Evolutionary conservation across 2,329 filamentous ascomycete species (phyloP), one percentile per base, ranked within the genome.

Genomic region (Aspergillus piperis): DNA sequence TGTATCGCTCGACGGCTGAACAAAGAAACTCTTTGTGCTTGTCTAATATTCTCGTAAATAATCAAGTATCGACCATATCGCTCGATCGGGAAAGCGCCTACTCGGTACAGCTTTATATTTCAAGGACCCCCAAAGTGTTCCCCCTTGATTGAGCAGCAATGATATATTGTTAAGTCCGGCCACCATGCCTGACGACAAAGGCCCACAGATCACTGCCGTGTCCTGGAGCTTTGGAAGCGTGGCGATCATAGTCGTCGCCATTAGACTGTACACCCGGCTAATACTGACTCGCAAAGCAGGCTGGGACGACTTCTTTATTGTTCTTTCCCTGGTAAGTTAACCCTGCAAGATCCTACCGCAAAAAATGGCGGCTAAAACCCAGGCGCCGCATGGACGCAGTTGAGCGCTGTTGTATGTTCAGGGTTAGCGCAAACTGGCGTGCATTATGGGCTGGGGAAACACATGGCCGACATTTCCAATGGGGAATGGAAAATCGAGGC

Each of bases 391-490:
- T 41, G 2, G 2, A 19, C n/a, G 8, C 17, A 62, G 60, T n/a
- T 44, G 6, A 63, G 47, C n/a, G 62, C 62, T 2, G 17, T 64
- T n/a, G 50, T 62, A 38, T 64, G 57, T 41, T 62, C 62, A 0
- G 64, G 36, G 0, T 51, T 64, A 10, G 55, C 58, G 15, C 60
- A 64, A 5, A 42, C 62, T 3, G 54, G 60, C 7, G 56, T 67
- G 3, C 54, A 59, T 7, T 64, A 67, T 47, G 66, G 66, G 6
- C 52, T 69, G 8, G 66, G 64, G 8, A 48, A 17, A 23, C 65
- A 68, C 36, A 44, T 60, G 10, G 47, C 15, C 21, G 42, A 66
- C 15, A 55, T 69, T 4, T 2, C 30, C 13, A 21, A 60, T 23
- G 41, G 21, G 5, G 48, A 62, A 1, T 17, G 53, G 17, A 50